phyloP scores from a whole-genome alignment of 306 rosid genomes.

The Abrus precatorius region DNA sequence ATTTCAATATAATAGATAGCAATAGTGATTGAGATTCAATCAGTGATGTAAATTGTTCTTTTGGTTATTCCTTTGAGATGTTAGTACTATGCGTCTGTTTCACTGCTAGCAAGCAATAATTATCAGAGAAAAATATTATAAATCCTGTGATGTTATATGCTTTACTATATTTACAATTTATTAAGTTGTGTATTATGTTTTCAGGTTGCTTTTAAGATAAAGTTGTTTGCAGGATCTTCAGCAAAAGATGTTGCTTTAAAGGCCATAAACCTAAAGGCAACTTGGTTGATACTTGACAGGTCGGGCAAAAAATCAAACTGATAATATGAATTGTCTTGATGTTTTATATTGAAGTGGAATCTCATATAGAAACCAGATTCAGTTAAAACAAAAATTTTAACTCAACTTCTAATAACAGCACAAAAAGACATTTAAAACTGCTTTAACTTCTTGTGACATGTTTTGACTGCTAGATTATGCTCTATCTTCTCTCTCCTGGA shows the following conservation, averaged over 20 bases:
- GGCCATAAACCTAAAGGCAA: conserved; percentile 59
- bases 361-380: not conserved
- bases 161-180: conserved; percentile 37
- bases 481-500: not conserved
- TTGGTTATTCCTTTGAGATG: not conserved
- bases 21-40: not conserved
- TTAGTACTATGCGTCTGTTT: conserved; percentile 6
- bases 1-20: conserved; percentile 19
- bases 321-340: conserved; percentile 33
- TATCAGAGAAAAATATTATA: conserved; percentile 5
- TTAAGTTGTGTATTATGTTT: conserved; percentile 41
- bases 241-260: conserved; percentile 59
- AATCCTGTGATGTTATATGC: not conserved
- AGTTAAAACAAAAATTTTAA: not conserved
- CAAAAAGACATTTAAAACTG: not conserved
- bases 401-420: conserved; percentile 22
- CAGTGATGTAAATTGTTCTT: not conserved
- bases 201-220: conserved; percentile 69
- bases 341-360: conserved; percentile 20
- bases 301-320: conserved; percentile 44
- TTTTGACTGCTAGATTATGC: not conserved
- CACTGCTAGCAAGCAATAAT: conserved; percentile 13
- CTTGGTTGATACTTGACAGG: conserved; percentile 87
- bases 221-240: conserved; percentile 63
- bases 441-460: not conserved